A percentile compares a stretch with the other conserved stretches of the same genome.
Evolutionary conservation across 192 early-diverging fungal genomes (phyloP).

Genomic region (Entomortierella parvispora): DNA sequence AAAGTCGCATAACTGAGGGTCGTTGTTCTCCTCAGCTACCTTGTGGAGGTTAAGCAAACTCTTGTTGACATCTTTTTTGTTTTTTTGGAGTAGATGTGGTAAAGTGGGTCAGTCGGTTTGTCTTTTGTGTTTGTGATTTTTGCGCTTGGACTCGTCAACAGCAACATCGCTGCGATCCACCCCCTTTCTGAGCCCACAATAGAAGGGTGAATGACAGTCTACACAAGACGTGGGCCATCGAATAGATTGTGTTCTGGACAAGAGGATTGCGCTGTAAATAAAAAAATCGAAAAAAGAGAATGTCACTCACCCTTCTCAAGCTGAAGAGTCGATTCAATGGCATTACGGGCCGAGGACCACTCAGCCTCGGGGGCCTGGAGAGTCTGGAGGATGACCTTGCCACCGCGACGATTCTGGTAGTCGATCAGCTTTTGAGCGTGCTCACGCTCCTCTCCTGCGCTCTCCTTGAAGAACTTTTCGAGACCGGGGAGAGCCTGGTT

Average conservation of each 20-base stretch:
- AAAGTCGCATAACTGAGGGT: constrained; percentile 66
- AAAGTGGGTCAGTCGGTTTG: not conserved
- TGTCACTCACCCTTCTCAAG: constrained; percentile 60
- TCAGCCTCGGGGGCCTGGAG: constrained; percentile 63
- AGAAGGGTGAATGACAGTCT: not conserved
- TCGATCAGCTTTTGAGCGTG: constrained; percentile 60
- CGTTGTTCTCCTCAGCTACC: constrained; percentile 59
- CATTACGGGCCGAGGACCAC: constrained; percentile 67
- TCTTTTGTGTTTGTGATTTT: not conserved
- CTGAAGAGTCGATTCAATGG: constrained; percentile 65
- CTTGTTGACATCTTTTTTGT: constrained; percentile 64
- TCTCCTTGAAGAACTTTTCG: constrained; percentile 64
- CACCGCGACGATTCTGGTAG: constrained; percentile 67
- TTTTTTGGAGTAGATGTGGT: not conserved
- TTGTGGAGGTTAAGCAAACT: constrained; percentile 64
- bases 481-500: constrained; percentile 62
- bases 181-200: not conserved
- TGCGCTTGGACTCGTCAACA: too few species aligned
- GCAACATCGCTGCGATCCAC: not conserved
- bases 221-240: too few species aligned
- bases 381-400: constrained; percentile 60
- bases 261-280: too few species aligned
- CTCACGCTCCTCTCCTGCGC: constrained; percentile 59
- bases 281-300: not conserved
- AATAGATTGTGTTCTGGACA: too few species aligned